phyloP scores from a whole-genome alignment of 805 yeast species.

The Wickerhamiella galacta region DNA sequence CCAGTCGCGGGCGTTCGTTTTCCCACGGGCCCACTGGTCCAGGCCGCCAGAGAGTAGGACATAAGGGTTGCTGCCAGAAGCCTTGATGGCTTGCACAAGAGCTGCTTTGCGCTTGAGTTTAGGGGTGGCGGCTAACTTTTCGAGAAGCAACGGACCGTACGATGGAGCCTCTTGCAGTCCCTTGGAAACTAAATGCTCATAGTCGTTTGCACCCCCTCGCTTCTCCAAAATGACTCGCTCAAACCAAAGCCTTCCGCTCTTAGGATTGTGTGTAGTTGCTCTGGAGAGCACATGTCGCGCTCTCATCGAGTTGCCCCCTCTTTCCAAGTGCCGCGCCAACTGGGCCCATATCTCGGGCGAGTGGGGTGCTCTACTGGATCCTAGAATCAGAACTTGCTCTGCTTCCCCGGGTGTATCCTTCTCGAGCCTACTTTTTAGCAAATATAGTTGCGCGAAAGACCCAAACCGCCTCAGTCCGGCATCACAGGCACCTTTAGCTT shows the following conservation, averaged over 20 bases:
- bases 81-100: constrained; percentile 55
- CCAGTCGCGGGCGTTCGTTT: constrained; percentile 52
- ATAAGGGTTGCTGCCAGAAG: constrained; percentile 41
- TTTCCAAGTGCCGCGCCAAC: too few species aligned
- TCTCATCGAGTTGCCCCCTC: not conserved
- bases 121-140: constrained; percentile 30
- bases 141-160: constrained; percentile 51
- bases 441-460: too few species aligned
- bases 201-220: constrained; percentile 28
- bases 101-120: constrained; percentile 35
- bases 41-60: constrained; percentile 50
- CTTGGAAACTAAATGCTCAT: constrained; percentile 35
- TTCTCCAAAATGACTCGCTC: constrained; percentile 45
- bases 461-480: too few species aligned
- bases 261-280: constrained; percentile 27
- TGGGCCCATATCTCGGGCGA: constrained; percentile 1
- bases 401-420: too few species aligned
- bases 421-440: too few species aligned
- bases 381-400: not conserved
- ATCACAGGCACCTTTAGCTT: too few species aligned
- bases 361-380: not conserved
- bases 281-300: not conserved
- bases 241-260: constrained; percentile 37
- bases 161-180: constrained; percentile 44
- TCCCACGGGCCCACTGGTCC: constrained; percentile 50